Percentiles rank a stretch among this genome's conserved stretches.
phyloP scores from a whole-genome alignment of 768 basidiomycete genomes.

The Mycena polygramma region DNA sequence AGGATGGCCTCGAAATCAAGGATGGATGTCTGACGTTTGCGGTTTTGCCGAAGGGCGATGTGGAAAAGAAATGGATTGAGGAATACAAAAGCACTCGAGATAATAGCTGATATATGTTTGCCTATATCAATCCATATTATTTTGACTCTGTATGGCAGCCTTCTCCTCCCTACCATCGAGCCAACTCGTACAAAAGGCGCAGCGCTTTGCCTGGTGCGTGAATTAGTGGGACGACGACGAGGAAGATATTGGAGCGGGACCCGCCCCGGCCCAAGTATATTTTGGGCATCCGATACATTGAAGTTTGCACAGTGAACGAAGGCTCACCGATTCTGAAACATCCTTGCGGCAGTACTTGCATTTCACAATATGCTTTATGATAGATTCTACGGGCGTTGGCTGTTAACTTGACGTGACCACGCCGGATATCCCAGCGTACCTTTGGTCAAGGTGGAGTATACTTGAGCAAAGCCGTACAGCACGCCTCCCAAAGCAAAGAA shows the following conservation, averaged over 20 bases:
- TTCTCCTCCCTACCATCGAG: conserved; percentile 47
- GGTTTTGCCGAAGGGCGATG: conserved; percentile 80
- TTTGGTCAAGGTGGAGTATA: conserved; percentile 52
- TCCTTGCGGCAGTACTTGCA: conserved; percentile 61
- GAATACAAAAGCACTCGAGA: conserved; percentile 75
- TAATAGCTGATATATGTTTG: conserved; percentile 4
- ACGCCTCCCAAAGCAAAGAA: conserved; percentile 56
- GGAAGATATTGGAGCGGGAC: no score
- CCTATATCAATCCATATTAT: neutral
- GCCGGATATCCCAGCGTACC: no score
- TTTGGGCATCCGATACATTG: no score
- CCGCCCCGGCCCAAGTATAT: no score
- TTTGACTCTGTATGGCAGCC: no score
- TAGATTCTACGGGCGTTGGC: conserved; percentile 42
- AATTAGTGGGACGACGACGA: neutral
- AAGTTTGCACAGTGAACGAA: neutral
- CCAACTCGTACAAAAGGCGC: conserved; percentile 58
- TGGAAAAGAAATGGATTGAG: conserved; percentile 88
- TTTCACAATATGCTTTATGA: conserved; percentile 55
- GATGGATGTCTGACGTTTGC: conserved; percentile 87
- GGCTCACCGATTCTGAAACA: conserved; percentile 55
- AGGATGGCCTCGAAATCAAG: conserved; percentile 87
- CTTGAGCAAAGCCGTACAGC: conserved; percentile 53
- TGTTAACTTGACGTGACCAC: no score
- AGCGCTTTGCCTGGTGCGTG: neutral